Percentiles rank a stretch among this genome's conserved stretches.
Conservation (phyloP, 75 land plant species). For the Picea glauca region DNA sequence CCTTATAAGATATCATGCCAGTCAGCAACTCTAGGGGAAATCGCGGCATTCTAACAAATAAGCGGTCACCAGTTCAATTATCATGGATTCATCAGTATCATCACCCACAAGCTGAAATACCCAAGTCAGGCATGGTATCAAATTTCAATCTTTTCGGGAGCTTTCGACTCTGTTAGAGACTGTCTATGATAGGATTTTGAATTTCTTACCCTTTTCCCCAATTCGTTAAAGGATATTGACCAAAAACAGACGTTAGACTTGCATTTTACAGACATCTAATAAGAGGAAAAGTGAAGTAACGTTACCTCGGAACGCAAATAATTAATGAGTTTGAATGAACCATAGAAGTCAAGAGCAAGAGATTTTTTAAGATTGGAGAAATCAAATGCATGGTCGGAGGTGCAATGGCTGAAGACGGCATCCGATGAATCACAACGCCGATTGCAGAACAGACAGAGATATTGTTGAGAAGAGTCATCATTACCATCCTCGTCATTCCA, state of each 20-base stretch:
- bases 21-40: too few species aligned
- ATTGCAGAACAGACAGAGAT: slow-evolving; percentile 72
- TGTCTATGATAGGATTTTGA: not conserved
- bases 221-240: too few species aligned
- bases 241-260: not conserved
- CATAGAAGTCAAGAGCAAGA: slow-evolving; percentile 67
- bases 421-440: slow-evolving; percentile 27
- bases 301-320: slow-evolving; percentile 68
- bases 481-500: slow-evolving; percentile 80
- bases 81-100: too few species aligned
- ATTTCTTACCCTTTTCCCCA: not conserved
- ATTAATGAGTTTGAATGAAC: slow-evolving; percentile 76
- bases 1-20: too few species aligned
- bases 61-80: too few species aligned
- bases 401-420: slow-evolving; percentile 60
- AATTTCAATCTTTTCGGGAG: too few species aligned
- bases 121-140: not conserved
- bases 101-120: too few species aligned
- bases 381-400: slow-evolving; percentile 54
- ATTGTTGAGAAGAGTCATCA: slow-evolving; percentile 18
- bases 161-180: not conserved
- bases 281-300: not conserved
- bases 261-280: not conserved
- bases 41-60: too few species aligned
- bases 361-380: slow-evolving; percentile 37